Evolutionary conservation across 148 eudicot genomes (phyloP).

Genomic region (Rhododendron ferrugineum): DNA sequence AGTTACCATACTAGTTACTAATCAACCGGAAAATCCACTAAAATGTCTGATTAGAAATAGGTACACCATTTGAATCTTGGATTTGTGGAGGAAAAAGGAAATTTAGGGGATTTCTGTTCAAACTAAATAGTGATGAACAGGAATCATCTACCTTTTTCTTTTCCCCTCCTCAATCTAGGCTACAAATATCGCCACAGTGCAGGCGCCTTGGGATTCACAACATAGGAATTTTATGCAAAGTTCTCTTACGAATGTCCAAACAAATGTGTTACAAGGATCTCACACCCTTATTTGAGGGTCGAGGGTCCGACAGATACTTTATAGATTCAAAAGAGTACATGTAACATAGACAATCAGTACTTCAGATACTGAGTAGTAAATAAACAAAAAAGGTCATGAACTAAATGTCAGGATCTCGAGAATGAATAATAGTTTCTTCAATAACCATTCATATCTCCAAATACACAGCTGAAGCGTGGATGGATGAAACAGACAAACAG

Average conservation of each 20-base stretch:
- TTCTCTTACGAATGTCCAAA: neutral
- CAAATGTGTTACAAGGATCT: neutral
- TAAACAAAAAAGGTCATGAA: neutral
- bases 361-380: neutral
- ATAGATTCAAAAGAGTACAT: neutral
- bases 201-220: neutral
- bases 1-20: neutral
- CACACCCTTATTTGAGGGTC: neutral
- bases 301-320: neutral
- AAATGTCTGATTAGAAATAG: neutral
- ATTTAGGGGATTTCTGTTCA: neutral
- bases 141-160: neutral
- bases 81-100: neutral
- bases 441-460: neutral
- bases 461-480: neutral
- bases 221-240: neutral
- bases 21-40: neutral
- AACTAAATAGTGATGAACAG: neutral
- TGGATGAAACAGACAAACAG: neutral
- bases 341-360: neutral
- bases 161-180: neutral
- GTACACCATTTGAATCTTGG: neutral
- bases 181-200: neutral
- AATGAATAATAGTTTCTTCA: neutral
- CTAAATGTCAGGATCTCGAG: neutral